Evolutionary conservation across 306 rosid genomes (phyloP).

Genomic region (Gynostemma pentaphyllum): DNA sequence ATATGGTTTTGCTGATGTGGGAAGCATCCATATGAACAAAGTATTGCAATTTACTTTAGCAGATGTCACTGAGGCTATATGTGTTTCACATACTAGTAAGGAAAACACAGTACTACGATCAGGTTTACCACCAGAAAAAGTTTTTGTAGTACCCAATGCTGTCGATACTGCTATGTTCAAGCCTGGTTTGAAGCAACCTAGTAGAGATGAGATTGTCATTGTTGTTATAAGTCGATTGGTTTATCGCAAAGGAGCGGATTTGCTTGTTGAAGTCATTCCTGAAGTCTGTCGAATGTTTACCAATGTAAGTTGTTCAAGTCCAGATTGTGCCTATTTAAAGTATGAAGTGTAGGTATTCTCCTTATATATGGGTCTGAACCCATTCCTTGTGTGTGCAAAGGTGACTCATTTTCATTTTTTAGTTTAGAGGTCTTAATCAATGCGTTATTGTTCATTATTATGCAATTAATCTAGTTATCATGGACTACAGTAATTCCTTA

Average conservation of each 20-base stretch:
- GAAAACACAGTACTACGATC: slow-evolving; percentile 85
- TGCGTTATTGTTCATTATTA: neutral
- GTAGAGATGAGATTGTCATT: slow-evolving; percentile 43
- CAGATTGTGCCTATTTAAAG: neutral
- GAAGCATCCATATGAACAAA: slow-evolving; percentile 98
- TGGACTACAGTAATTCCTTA: neutral
- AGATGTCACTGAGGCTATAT: slow-evolving; percentile 84
- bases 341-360: neutral
- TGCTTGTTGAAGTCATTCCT: slow-evolving; percentile 93
- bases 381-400: neutral
- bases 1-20: slow-evolving; percentile 79
- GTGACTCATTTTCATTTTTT: neutral
- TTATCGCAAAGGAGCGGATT: slow-evolving; percentile 84
- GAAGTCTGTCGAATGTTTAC: slow-evolving; percentile 67
- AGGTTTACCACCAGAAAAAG: slow-evolving; percentile 83
- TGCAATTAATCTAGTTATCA: neutral
- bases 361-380: neutral
- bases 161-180: slow-evolving; percentile 94
- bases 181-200: slow-evolving; percentile 54
- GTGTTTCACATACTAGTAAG: slow-evolving; percentile 95
- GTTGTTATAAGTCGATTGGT: slow-evolving; percentile 90
- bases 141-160: slow-evolving; percentile 85
- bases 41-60: slow-evolving; percentile 89
- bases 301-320: slow-evolving; percentile 43
- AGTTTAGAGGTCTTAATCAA: neutral